Percentiles rank a stretch among this genome's conserved stretches.
Conservation (phyloP, 2,329 filamentous ascomycete genomes). For the Penicillium sumatraense region DNA sequence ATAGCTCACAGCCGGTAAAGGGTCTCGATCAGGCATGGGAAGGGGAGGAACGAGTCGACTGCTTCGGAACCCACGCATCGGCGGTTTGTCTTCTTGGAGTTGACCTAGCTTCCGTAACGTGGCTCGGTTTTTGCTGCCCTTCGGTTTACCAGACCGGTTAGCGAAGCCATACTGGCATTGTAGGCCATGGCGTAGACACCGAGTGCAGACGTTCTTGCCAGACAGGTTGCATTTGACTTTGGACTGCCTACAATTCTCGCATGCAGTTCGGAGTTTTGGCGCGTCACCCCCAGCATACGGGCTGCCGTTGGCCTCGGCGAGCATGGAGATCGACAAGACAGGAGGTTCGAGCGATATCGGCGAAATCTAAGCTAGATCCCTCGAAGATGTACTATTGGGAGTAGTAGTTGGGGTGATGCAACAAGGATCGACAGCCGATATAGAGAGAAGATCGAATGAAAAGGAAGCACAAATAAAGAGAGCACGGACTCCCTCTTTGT, state of each 20-base stretch:
- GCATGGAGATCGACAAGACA: constrained; percentile 26
- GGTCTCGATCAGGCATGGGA: constrained; percentile 18
- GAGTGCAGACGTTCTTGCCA: constrained; percentile 41
- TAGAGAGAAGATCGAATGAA: not conserved
- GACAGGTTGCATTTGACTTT: constrained; percentile 46
- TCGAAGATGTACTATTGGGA: not conserved
- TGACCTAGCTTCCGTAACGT: constrained; percentile 42
- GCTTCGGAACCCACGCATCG: constrained; percentile 22
- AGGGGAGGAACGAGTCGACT: constrained; percentile 18
- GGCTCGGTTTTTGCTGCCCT: constrained; percentile 45
- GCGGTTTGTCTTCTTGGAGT: constrained; percentile 36
- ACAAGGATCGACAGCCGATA: constrained; percentile 7
- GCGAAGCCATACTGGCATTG: constrained; percentile 44
- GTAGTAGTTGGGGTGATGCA: not conserved
- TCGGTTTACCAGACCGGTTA: constrained; percentile 45
- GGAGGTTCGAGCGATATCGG: not conserved
- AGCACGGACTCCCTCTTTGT: constrained; percentile 4
- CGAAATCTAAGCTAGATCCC: not conserved
- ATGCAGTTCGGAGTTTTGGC: constrained; percentile 44
- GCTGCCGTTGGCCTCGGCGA: constrained; percentile 30
- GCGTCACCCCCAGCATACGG: constrained; percentile 30
- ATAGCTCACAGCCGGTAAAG: constrained; percentile 7
- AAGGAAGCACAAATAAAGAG: constrained; percentile 12
- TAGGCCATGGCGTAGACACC: constrained; percentile 43
- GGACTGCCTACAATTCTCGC: constrained; percentile 45